These are phyloP conservation scores for Cryptococcus sp. DNA, from an alignment of 1,284 basidiomycete species.

Conservation along the genomic window DNA sequence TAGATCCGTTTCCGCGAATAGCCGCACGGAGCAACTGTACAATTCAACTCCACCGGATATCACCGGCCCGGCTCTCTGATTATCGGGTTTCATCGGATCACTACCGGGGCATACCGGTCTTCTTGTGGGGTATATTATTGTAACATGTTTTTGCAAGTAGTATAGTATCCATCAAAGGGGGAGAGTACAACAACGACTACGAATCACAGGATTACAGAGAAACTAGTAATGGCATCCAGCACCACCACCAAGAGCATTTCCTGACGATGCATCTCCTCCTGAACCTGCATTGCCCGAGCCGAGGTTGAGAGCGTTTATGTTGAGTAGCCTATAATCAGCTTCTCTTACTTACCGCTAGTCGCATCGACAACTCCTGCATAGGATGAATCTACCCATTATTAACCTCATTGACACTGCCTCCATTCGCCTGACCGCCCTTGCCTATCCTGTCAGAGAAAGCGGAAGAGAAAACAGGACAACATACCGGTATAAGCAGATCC, in stretches of 20 bases:
- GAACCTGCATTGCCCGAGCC: constrained; percentile 32
- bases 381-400: background rate
- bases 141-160: too few species aligned
- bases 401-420: constrained; percentile 17
- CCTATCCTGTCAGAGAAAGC: constrained; percentile 10
- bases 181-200: too few species aligned
- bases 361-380: background rate
- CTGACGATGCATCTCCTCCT: constrained; percentile 30
- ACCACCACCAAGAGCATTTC: constrained; percentile 24
- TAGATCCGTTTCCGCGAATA: too few species aligned
- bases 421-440: constrained; percentile 29
- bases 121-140: too few species aligned
- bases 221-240: constrained; percentile 8
- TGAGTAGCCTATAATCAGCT: constrained; percentile 20
- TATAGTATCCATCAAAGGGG: too few species aligned
- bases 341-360: too few species aligned
- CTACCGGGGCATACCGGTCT: too few species aligned
- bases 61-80: too few species aligned
- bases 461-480: constrained; percentile 1
- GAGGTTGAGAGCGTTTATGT: constrained; percentile 32
- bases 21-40: too few species aligned
- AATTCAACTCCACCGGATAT: too few species aligned
- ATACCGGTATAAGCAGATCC: constrained; percentile 28
- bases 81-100: too few species aligned
- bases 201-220: too few species aligned